phyloP scores from a whole-genome alignment of 2,329 filamentous ascomycete species.

The Sporothrix luriei region DNA sequence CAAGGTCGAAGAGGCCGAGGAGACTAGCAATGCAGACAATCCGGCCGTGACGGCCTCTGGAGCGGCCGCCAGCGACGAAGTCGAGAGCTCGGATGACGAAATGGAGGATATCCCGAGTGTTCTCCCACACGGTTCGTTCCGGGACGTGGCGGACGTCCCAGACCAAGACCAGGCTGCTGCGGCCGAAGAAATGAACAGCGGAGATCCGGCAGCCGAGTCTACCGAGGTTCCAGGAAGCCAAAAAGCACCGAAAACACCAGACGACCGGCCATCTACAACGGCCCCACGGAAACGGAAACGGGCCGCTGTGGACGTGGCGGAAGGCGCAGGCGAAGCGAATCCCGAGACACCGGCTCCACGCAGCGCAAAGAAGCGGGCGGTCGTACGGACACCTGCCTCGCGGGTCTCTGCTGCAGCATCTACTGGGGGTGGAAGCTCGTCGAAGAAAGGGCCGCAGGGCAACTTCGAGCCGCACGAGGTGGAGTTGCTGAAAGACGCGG shows the following conservation, averaged over 20 bases:
- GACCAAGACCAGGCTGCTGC: neutral
- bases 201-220: neutral
- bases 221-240: neutral
- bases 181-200: neutral
- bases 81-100: constrained; percentile 31
- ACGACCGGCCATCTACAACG: neutral
- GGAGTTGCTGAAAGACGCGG: constrained; percentile 45
- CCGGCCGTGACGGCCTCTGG: neutral
- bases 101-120: constrained; percentile 31
- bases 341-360: constrained; percentile 24
- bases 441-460: constrained; percentile 37
- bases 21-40: neutral
- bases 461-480: constrained; percentile 52
- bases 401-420: neutral
- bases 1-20: neutral
- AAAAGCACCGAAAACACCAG: neutral
- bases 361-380: constrained; percentile 7
- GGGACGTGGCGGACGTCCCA: neutral
- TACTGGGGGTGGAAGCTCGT: constrained; percentile 1
- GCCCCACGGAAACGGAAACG: constrained; percentile 28
- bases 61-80: neutral
- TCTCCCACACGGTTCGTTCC: constrained; percentile 8
- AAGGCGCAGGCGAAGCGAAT: neutral
- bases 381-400: neutral
- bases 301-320: neutral